Percentiles rank a stretch among this genome's conserved stretches.
Conservation (phyloP, 148 eudicot species). For the Amaranthus palmeri region DNA sequence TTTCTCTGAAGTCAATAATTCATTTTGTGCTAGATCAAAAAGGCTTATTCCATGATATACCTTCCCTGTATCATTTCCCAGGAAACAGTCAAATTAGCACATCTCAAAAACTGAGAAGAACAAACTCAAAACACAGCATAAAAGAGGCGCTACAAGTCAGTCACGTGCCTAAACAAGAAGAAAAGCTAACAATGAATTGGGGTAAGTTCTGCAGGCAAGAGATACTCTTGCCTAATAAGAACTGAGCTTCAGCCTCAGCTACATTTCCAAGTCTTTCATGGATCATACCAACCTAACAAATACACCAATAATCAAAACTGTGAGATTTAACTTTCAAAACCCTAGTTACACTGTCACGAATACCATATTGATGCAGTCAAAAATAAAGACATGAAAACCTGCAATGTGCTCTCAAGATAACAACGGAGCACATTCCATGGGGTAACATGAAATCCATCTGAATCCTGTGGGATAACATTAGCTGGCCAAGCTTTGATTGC, state of each 20-base stretch:
- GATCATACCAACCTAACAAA: constrained; percentile 56
- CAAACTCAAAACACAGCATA: constrained; percentile 1
- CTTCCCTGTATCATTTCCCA: constrained; percentile 46
- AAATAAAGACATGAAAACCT: constrained; percentile 43
- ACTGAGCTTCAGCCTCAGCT: constrained; percentile 73
- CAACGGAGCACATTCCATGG: constrained; percentile 90
- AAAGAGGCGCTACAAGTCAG: background rate
- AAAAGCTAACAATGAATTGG: constrained; percentile 51
- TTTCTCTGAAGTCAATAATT: constrained; percentile 51
- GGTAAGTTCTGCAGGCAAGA: constrained; percentile 62
- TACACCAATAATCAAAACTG: constrained; percentile 1
- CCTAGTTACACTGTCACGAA: background rate
- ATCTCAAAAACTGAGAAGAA: background rate
- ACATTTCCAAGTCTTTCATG: constrained; percentile 82
- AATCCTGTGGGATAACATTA: constrained; percentile 20
- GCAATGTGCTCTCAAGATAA: constrained; percentile 90
- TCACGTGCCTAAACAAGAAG: constrained; percentile 58
- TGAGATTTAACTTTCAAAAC: constrained; percentile 7
- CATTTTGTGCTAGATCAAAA: constrained; percentile 57
- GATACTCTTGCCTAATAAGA: constrained; percentile 63
- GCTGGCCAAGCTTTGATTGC: constrained; percentile 46
- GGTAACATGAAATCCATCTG: constrained; percentile 55
- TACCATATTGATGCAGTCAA: constrained; percentile 9
- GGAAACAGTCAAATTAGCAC: constrained; percentile 8
- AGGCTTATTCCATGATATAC: constrained; percentile 51